Percentiles rank a stretch among this genome's conserved stretches.
These are phyloP conservation scores for Botrytis hyacinthi DNA, from an alignment of 2,329 filamentous ascomycete species.

Conservation along the genomic window DNA sequence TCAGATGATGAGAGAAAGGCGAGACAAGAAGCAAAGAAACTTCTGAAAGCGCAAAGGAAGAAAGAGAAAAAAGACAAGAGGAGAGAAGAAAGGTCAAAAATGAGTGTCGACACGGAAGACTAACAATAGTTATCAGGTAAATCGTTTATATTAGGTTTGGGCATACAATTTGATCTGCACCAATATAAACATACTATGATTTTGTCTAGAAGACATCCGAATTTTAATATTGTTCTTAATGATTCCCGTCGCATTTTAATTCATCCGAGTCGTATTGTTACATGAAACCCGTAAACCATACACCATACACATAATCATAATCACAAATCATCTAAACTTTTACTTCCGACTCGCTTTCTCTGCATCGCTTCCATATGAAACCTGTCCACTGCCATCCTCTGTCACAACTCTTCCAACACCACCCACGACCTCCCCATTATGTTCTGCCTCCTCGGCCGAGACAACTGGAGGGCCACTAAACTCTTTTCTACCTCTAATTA, in stretches of 20 bases:
- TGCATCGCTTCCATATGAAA: slow-evolving; percentile 16
- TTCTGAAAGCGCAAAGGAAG: slow-evolving; percentile 14
- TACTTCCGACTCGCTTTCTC: slow-evolving; percentile 19
- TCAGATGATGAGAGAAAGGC: slow-evolving; percentile 12
- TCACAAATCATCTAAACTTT: background rate
- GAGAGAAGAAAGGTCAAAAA: slow-evolving; percentile 17
- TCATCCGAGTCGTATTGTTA: background rate
- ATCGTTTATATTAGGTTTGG: background rate
- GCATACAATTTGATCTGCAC: background rate
- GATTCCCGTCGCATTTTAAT: background rate
- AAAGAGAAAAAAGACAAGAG: slow-evolving; percentile 19
- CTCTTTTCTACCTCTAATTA: slow-evolving; percentile 59
- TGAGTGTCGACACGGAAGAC: slow-evolving; percentile 13
- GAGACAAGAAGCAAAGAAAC: slow-evolving; percentile 15
- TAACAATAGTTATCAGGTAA: background rate
- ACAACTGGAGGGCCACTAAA: slow-evolving; percentile 55
- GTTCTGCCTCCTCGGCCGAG: slow-evolving; percentile 29
- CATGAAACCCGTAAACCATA: background rate
- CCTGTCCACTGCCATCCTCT: slow-evolving; percentile 17
- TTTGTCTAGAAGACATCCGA: background rate
- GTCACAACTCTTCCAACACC: slow-evolving; percentile 29
- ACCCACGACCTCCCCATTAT: slow-evolving; percentile 32
- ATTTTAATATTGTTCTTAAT: background rate
- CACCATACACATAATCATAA: slow-evolving; percentile 6
- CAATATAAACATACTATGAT: background rate